Conservation (phyloP, 2,329 filamentous ascomycete genomes). For the Ophiocordyceps camponoti-saundersi region DNA sequence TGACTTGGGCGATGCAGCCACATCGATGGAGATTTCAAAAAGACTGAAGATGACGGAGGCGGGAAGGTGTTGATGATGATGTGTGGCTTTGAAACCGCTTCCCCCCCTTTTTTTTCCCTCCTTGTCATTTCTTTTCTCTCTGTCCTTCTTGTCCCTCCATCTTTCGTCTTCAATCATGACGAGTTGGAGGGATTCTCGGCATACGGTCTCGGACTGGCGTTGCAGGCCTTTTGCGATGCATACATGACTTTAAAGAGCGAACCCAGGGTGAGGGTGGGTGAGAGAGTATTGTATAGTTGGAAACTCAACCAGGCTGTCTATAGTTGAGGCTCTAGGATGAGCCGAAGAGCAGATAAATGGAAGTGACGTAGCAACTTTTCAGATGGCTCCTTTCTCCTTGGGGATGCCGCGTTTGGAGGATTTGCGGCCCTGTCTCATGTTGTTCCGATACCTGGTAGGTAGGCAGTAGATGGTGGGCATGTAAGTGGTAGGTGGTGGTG, state of each 20-base stretch:
- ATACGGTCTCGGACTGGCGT: not conserved
- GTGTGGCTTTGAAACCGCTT: not conserved
- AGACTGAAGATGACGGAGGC: not conserved
- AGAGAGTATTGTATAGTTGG: not conserved
- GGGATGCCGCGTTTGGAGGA: no score
- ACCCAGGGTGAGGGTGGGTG: not conserved
- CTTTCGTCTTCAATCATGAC: not conserved
- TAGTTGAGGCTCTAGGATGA: no score
- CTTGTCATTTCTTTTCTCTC: not conserved
- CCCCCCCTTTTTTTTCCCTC: not conserved
- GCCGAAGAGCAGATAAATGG: not conserved
- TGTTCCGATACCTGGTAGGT: no score
- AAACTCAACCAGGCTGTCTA: not conserved
- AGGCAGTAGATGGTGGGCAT: not conserved
- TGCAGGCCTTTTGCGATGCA: not conserved
- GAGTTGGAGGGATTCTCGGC: not conserved
- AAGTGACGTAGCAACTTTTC: no score
- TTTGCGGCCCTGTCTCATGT: no score
- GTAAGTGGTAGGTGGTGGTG: no score
- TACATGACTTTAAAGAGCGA: not conserved
- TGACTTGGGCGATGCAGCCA: not conserved
- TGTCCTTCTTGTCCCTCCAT: not conserved
- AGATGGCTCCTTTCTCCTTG: no score
- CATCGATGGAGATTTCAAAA: not conserved
- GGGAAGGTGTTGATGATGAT: not conserved